A percentile compares a stretch with the other conserved stretches of the same genome.
phyloP scores from a whole-genome alignment of 2,329 filamentous ascomycete genomes.

The Pyricularia sp. region DNA sequence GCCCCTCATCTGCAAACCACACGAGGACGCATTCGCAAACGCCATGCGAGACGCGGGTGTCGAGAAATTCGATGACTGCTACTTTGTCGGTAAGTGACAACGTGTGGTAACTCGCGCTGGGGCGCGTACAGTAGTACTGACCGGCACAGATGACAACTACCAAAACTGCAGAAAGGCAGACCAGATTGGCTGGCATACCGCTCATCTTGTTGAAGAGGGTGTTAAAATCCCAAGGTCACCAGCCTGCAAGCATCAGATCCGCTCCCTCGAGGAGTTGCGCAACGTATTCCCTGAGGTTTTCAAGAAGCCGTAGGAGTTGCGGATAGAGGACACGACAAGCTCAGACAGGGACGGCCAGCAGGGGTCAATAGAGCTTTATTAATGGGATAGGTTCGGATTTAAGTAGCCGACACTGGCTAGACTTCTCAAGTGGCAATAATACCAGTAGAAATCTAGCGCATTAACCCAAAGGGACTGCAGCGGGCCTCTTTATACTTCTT shows the following conservation, averaged over 20 bases:
- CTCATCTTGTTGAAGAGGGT: slow-evolving; percentile 74
- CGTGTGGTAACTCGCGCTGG: background rate
- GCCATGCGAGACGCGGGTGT: slow-evolving; percentile 80
- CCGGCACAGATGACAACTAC: slow-evolving; percentile 66
- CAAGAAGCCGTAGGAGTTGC: slow-evolving; percentile 12
- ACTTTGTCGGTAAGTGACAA: slow-evolving; percentile 72
- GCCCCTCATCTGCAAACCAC: slow-evolving; percentile 80
- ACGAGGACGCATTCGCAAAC: slow-evolving; percentile 73
- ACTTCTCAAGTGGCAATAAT: background rate
- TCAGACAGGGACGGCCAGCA: background rate
- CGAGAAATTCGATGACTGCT: slow-evolving; percentile 62
- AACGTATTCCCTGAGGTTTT: slow-evolving; percentile 77
- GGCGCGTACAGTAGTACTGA: background rate
- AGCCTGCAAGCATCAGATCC: slow-evolving; percentile 67
- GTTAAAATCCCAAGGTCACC: slow-evolving; percentile 52
- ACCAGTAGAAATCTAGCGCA: slow-evolving; percentile 14
- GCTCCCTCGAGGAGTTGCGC: slow-evolving; percentile 65
- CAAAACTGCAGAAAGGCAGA: slow-evolving; percentile 72
- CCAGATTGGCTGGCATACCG: slow-evolving; percentile 75
- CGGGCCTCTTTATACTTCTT: slow-evolving; percentile 49
- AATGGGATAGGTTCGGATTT: background rate
- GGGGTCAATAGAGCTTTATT: background rate
- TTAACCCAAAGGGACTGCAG: slow-evolving; percentile 13
- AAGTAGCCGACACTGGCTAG: background rate
- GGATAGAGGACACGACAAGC: background rate